These are phyloP conservation scores for Colletotrichum sp. DNA, from an alignment of 2,329 filamentous ascomycete genomes.

Conservation along the genomic window DNA sequence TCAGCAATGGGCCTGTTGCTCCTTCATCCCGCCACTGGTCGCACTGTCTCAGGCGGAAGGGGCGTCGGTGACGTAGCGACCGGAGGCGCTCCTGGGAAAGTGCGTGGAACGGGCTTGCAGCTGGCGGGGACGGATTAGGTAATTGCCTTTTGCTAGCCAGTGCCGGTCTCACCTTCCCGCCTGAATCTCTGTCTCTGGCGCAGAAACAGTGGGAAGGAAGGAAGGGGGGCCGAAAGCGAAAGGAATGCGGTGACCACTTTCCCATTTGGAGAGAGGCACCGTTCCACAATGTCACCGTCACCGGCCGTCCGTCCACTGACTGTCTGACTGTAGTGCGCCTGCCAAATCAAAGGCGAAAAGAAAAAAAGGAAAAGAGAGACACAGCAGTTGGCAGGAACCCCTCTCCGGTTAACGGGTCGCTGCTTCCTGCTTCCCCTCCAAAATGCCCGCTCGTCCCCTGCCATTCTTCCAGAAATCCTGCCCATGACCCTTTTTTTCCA, in stretches of 20 bases:
- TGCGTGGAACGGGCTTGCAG: not conserved
- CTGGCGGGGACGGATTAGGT: slow-evolving; percentile 13
- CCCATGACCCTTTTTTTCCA: not conserved
- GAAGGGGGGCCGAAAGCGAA: not conserved
- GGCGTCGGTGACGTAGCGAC: not conserved
- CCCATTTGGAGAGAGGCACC: not conserved
- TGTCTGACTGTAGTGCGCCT: not conserved
- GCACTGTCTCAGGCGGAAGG: not conserved
- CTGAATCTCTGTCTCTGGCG: not conserved
- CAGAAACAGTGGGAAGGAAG: not conserved
- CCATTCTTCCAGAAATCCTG: not conserved
- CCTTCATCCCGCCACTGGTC: not conserved
- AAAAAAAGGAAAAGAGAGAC: not conserved
- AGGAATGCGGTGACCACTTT: not conserved
- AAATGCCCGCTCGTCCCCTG: not conserved
- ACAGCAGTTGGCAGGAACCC: not conserved
- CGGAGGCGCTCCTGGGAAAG: not conserved
- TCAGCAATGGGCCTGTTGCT: not conserved
- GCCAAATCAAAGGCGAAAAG: too few relatives aligned
- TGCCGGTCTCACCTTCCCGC: not conserved
- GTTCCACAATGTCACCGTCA: not conserved
- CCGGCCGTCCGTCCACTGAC: not conserved
- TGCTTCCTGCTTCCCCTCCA: not conserved
- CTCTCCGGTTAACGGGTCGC: not conserved
- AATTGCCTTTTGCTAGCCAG: not conserved